Conservation (phyloP, 495 filamentous ascomycete species). For the Lophiostoma macrostomum region DNA sequence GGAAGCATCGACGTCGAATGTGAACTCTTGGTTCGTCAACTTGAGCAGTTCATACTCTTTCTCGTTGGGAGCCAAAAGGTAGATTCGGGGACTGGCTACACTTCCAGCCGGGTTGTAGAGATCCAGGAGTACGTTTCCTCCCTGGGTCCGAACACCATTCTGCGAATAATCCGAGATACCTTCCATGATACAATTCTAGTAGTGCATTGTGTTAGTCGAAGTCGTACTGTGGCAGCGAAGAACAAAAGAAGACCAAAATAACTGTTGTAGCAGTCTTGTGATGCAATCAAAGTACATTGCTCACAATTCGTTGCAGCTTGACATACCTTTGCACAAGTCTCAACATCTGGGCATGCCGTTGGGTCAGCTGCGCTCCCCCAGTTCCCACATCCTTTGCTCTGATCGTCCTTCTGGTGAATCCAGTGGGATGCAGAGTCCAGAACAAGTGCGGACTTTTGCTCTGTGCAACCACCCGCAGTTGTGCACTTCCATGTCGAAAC, state of each 20-base stretch:
- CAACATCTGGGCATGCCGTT: conserved; percentile 28
- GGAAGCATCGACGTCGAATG: conserved; percentile 63
- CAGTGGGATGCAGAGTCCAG: conserved; percentile 36
- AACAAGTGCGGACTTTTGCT: conserved; percentile 35
- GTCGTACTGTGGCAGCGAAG: no score
- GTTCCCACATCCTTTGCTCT: conserved; percentile 25
- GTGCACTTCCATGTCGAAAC: conserved; percentile 38
- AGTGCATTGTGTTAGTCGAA: no score
- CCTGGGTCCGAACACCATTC: conserved; percentile 35
- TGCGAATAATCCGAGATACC: conserved; percentile 36
- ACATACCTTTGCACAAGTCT: conserved; percentile 28
- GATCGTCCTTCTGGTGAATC: conserved; percentile 33
- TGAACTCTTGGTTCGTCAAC: conserved; percentile 56
- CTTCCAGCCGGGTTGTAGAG: conserved; percentile 29
- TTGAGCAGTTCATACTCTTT: conserved; percentile 58
- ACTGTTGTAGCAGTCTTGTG: no score
- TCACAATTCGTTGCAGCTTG: no score
- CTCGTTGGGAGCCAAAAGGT: conserved; percentile 47
- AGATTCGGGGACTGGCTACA: conserved; percentile 37
- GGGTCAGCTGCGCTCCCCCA: conserved; percentile 28
- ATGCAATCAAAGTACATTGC: no score
- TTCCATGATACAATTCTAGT: conserved; percentile 38
- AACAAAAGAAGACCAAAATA: no score
- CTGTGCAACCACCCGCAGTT: conserved; percentile 34
- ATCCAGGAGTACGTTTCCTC: conserved; percentile 31